Conservation (phyloP, 441 rosid species). For the Populus hybrid region DNA sequence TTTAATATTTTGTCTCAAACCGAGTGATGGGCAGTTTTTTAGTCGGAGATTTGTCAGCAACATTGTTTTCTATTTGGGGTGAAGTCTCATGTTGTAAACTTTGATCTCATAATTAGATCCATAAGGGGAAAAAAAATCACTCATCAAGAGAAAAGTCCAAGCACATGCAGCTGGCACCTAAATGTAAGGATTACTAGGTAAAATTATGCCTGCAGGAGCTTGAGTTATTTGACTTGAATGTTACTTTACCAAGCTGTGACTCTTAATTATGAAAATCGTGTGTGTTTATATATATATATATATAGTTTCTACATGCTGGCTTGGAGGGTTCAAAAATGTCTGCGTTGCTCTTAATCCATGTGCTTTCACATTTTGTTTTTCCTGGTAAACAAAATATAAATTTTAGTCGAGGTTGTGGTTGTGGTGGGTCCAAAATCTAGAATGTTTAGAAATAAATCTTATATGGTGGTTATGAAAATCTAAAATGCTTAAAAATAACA, state of each 20-base stretch:
- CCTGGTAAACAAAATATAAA: too few species aligned
- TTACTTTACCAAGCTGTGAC: not conserved
- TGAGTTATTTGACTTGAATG: not conserved
- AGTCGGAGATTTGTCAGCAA: not conserved
- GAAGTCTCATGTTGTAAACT: not conserved
- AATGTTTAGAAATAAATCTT: too few species aligned
- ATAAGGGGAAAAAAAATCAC: not conserved
- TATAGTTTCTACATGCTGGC: not conserved
- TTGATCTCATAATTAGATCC: not conserved
- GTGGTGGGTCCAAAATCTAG: too few species aligned
- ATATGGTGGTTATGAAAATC: too few species aligned
- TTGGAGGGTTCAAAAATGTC: not conserved
- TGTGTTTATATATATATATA: too few species aligned
- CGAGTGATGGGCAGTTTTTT: not conserved
- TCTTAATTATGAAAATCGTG: not conserved
- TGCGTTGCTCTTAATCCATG: not conserved
- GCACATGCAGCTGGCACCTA: not conserved
- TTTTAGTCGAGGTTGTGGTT: too few species aligned
- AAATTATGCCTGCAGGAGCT: not conserved
- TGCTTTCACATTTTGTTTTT: not conserved
- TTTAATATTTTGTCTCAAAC: not conserved
- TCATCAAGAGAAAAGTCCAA: not conserved
- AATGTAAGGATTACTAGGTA: not conserved
- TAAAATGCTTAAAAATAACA: too few species aligned
- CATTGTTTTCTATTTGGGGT: not conserved